Percentiles rank a stretch among this genome's conserved stretches.
Evolutionary conservation across 1,284 basidiomycete species (phyloP).

Genomic region (Pascua guehoae): DNA sequence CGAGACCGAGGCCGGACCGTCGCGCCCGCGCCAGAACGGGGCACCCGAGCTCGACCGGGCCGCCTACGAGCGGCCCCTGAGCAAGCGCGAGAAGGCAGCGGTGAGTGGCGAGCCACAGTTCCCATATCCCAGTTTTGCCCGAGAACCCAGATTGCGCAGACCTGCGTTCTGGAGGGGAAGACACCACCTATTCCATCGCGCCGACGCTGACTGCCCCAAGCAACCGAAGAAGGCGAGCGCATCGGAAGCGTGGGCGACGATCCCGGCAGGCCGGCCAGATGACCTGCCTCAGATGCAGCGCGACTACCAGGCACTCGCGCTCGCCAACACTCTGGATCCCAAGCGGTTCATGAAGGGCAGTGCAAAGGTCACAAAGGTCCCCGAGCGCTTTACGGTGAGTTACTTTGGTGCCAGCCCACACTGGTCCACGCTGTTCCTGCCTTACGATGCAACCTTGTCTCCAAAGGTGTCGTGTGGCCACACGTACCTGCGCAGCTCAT

Average conservation of each 20-base stretch:
- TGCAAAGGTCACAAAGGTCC: conserved; percentile 67
- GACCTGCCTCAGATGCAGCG: conserved; percentile 78
- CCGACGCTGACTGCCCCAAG: conserved; percentile 46
- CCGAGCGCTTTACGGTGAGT: conserved; percentile 82
- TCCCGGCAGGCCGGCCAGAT: conserved; percentile 76
- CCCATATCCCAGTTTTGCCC: not conserved
- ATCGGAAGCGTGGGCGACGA: conserved; percentile 83
- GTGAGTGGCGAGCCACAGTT: conserved; percentile 22
- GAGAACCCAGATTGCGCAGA: not conserved
- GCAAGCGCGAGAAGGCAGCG: conserved; percentile 40
- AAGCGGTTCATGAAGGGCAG: conserved; percentile 92
- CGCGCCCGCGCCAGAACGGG: conserved; percentile 10
- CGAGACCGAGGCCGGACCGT: conserved; percentile 7
- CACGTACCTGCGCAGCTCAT: too few relatives aligned
- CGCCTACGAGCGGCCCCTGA: conserved; percentile 54
- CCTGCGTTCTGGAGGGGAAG: not conserved
- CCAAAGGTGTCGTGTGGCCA: too few relatives aligned
- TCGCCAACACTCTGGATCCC: conserved; percentile 90
- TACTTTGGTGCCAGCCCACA: not conserved
- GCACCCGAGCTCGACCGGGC: conserved; percentile 35
- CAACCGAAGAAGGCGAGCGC: conserved; percentile 66
- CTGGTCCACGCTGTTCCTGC: not conserved
- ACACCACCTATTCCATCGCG: conserved; percentile 50
- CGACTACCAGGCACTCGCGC: conserved; percentile 86
- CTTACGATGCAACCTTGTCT: too few relatives aligned